Evolutionary conservation across 2,329 filamentous ascomycete species (phyloP).

Genomic region (Diaporthe sp.): DNA sequence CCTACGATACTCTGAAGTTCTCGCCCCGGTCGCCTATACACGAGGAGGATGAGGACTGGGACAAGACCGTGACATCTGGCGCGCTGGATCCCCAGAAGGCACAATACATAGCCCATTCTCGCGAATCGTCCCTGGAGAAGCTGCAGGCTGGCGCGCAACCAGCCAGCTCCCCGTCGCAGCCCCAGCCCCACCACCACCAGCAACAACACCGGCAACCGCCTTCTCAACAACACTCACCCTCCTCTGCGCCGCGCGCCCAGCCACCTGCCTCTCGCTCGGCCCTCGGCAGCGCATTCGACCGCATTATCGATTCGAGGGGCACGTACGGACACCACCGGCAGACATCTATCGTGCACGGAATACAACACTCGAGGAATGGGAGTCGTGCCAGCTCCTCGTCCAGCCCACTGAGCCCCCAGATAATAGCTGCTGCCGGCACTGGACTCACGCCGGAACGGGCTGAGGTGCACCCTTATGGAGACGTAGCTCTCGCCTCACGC

Average conservation of each 20-base stretch:
- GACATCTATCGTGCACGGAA: conserved; percentile 96
- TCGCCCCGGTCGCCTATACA: conserved; percentile 62
- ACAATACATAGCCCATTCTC: conserved; percentile 61
- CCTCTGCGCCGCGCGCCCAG: conserved; percentile 48
- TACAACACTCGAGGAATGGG: conserved; percentile 91
- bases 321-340: conserved; percentile 91
- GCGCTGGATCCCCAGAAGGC: conserved; percentile 50
- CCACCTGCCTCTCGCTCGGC: conserved; percentile 54
- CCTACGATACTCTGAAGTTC: conserved; percentile 63
- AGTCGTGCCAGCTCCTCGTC: conserved; percentile 83
- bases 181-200: conserved; percentile 35
- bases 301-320: conserved; percentile 65
- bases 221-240: conserved; percentile 36
- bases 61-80: conserved; percentile 61
- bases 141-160: conserved; percentile 49
- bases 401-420: conserved; percentile 88
- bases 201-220: conserved; percentile 32
- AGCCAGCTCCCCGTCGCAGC: conserved; percentile 45
- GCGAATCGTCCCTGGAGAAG: conserved; percentile 69
- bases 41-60: conserved; percentile 64
- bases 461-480: conserved; percentile 59
- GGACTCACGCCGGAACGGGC: conserved; percentile 62
- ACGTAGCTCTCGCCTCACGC: conserved; percentile 51
- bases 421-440: conserved; percentile 77
- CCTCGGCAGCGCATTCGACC: conserved; percentile 58